These are phyloP conservation scores for Aspergillus japonicus DNA, from an alignment of 2,329 filamentous ascomycete genomes.

Conservation along the genomic window DNA sequence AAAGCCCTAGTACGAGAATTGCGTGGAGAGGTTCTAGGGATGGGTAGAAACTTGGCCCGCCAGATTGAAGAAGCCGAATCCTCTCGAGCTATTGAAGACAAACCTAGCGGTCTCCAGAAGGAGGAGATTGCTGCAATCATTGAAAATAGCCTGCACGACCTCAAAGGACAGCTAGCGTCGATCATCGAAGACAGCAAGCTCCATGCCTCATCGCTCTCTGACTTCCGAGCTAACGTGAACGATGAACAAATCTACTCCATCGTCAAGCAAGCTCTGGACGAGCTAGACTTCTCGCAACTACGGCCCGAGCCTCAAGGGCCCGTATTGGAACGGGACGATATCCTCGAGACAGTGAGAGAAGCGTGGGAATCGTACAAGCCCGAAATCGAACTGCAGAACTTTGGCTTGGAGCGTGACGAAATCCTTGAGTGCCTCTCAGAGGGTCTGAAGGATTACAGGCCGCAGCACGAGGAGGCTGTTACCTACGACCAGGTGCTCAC, in stretches of 20 bases:
- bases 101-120: conserved; percentile 53
- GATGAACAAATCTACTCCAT: conserved; percentile 84
- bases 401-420: conserved; percentile 86
- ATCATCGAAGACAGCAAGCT: conserved; percentile 74
- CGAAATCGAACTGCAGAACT: conserved; percentile 85
- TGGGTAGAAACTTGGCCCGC: conserved; percentile 86
- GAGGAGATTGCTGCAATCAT: conserved; percentile 76
- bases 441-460: conserved; percentile 73
- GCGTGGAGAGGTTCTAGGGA: conserved; percentile 86
- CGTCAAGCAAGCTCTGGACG: conserved; percentile 69
- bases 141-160: conserved; percentile 73
- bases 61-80: conserved; percentile 65
- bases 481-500: conserved; percentile 82
- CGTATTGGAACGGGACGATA: conserved; percentile 72
- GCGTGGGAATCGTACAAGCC: conserved; percentile 95
- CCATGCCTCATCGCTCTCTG: conserved; percentile 63
- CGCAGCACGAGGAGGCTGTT: conserved; percentile 56
- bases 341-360: conserved; percentile 81
- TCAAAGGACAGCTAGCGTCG: conserved; percentile 80
- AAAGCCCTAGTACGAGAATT: conserved; percentile 88
- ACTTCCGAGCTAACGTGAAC: conserved; percentile 66
- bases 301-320: conserved; percentile 51
- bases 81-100: conserved; percentile 47
- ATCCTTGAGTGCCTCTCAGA: conserved; percentile 83
- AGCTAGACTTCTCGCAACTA: conserved; percentile 59